phyloP scores from a whole-genome alignment of 164 flowering plant species.

The Malania oleifera region DNA sequence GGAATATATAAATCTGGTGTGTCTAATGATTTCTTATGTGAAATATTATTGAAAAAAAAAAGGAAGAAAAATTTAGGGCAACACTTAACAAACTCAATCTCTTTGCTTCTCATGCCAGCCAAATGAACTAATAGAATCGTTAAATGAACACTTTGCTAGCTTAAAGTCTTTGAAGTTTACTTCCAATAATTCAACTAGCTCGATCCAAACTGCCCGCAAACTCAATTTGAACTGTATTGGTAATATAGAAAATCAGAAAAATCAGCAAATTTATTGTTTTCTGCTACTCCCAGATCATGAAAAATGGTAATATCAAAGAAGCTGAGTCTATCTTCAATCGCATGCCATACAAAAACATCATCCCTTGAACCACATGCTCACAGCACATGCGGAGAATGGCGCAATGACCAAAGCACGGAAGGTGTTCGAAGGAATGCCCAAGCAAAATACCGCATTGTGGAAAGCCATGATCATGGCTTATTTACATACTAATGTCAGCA shows the following conservation, averaged over 20 bases:
- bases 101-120: too few relatives aligned
- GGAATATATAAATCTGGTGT: too few relatives aligned
- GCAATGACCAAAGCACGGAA: constrained; percentile 25
- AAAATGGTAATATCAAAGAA: constrained; percentile 31
- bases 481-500: constrained; percentile 10
- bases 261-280: constrained; percentile 18
- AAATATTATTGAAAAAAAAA: too few relatives aligned
- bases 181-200: constrained; percentile 5
- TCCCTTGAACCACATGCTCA: constrained; percentile 56
- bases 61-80: too few relatives aligned
- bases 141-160: too few relatives aligned
- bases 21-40: too few relatives aligned
- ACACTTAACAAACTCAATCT: too few relatives aligned
- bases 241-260: too few relatives aligned
- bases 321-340: constrained; percentile 38
- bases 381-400: constrained; percentile 38
- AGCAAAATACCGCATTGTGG: constrained; percentile 33
- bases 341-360: constrained; percentile 32
- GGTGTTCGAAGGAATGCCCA: constrained; percentile 49
- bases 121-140: too few relatives aligned
- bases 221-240: not conserved
- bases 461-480: constrained; percentile 56
- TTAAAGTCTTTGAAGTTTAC: too few relatives aligned
- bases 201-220: constrained; percentile 9
- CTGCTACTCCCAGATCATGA: constrained; percentile 42